Evolutionary conservation across 2,329 filamentous ascomycete genomes (phyloP).

Genomic region (Penicillium sp.): DNA sequence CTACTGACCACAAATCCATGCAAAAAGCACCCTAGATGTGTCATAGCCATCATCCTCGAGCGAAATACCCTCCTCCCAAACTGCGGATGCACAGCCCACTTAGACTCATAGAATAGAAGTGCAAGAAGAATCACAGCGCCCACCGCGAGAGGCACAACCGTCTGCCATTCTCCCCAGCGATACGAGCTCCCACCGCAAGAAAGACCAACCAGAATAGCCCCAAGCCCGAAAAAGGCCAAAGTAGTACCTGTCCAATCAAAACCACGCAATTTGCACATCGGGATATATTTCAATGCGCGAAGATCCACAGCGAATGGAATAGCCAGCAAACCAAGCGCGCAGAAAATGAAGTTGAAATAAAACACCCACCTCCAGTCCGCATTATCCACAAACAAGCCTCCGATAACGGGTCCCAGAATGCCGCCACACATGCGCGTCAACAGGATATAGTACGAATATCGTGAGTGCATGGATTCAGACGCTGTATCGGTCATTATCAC

Average conservation of each 20-base stretch:
- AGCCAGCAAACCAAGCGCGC: conserved; percentile 28
- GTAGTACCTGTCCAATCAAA: conserved; percentile 47
- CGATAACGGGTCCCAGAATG: conserved; percentile 29
- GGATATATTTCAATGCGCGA: conserved; percentile 24
- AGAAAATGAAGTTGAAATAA: conserved; percentile 37
- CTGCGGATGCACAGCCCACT: conserved; percentile 36
- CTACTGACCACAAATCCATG: conserved; percentile 47
- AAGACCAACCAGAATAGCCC: conserved; percentile 43
- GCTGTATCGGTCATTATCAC: conserved; percentile 47
- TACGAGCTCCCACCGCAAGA: conserved; percentile 46
- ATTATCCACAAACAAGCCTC: conserved; percentile 30
- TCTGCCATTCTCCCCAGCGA: conserved; percentile 42
- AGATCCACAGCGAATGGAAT: conserved; percentile 35
- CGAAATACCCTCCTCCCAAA: conserved; percentile 42
- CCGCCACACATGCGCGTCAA: conserved; percentile 35
- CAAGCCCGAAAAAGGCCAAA: conserved; percentile 41
- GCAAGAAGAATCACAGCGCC: conserved; percentile 34
- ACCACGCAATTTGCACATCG: conserved; percentile 23
- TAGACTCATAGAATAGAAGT: conserved; percentile 39
- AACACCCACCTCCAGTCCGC: conserved; percentile 30
- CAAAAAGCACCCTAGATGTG: conserved; percentile 44
- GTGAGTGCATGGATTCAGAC: conserved; percentile 32
- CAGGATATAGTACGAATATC: conserved; percentile 36
- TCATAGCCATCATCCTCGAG: conserved; percentile 35
- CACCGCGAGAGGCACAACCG: conserved; percentile 41